Percentiles rank a stretch among this genome's conserved stretches.
phyloP scores from a whole-genome alignment of 345 rosid genomes.

The Punica granatum region DNA sequence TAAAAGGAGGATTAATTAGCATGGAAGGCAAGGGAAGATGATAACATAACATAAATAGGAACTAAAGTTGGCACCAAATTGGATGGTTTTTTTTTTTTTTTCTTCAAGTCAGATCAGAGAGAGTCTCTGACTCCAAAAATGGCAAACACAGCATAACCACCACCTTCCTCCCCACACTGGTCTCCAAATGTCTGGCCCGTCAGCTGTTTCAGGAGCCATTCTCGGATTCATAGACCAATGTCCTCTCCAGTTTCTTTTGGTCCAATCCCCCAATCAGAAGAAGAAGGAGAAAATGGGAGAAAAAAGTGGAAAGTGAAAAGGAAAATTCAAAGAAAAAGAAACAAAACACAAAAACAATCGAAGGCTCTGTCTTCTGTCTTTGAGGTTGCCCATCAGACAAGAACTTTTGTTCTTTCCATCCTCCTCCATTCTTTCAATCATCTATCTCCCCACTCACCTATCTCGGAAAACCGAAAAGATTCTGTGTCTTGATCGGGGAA shows the following conservation, averaged over 20 bases:
- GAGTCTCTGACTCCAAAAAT: conserved; percentile 2
- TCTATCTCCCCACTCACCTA: no score
- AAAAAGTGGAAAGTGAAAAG: background rate
- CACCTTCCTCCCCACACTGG: background rate
- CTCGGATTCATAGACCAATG: conserved; percentile 19
- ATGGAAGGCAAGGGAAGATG: background rate
- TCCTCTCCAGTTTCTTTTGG: conserved; percentile 5
- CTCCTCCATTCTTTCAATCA: background rate
- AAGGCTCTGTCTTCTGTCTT: background rate
- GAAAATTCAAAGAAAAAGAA: conserved; percentile 8
- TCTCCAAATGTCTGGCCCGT: conserved; percentile 28
- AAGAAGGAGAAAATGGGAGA: conserved; percentile 3
- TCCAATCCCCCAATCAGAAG: conserved; percentile 10
- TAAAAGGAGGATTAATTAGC: background rate
- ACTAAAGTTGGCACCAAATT: background rate
- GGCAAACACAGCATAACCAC: conserved; percentile 3
- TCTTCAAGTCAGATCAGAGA: background rate
- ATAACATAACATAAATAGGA: background rate
- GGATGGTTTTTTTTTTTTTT: background rate
- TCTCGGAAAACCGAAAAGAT: no score
- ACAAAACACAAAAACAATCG: background rate
- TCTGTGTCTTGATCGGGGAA: no score
- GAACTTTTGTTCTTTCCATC: background rate
- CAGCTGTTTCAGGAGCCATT: conserved; percentile 31
- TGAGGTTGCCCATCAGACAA: background rate